Evolutionary conservation across 805 yeast genomes (phyloP), one percentile per base, ranked within the genome.

Genomic region (Saccharomyces kudriavzevii): DNA sequence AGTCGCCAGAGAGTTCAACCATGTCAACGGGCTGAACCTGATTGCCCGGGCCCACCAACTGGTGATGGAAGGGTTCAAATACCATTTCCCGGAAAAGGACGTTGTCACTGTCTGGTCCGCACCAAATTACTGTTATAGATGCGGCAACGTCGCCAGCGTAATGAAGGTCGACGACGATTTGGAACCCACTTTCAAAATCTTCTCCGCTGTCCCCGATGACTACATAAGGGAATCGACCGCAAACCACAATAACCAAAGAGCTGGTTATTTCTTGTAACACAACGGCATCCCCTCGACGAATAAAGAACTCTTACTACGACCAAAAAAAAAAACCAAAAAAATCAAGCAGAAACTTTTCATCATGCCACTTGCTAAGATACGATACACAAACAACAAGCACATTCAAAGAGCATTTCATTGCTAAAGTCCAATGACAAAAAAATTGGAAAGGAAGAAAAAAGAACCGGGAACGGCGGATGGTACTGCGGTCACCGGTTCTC

Each of bases 91-190:
- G 57, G 97, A 92, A 60, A 89, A 90, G 64, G 96, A 89, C 66
- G 97, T 92, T 51, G 99, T 92, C 40, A 92, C 99, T 0, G 98
- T 92, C 40, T 92, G 98, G 98, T 83, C 91, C 10, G 97, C 97
- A 17, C 98, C 98, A 48, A 91, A 91, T 70, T 91, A 91, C 74
- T 91, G 98, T 74, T 92, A 92, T 72, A 78, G 98, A 65, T 92
- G 98, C 74, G 99, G 99, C 55, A 92, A 92, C 67, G 98, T 92
- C 50, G 99, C 99, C 29, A 87, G 96, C 77, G 97, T 92, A 17
- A 92, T 92, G 99, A 89, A 90, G 69, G 87, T 94, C 52, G 96
- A 85, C 63, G 96, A 89, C 58, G 84, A 84, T 60, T 74, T 87
- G 62, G 86, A 83, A 58, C 97, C 97, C 10, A 85, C 87, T 64